Base-by-base conservation (phyloP, 2,329 filamentous ascomycete genomes). In the Fusarium chaquense region DNA sequence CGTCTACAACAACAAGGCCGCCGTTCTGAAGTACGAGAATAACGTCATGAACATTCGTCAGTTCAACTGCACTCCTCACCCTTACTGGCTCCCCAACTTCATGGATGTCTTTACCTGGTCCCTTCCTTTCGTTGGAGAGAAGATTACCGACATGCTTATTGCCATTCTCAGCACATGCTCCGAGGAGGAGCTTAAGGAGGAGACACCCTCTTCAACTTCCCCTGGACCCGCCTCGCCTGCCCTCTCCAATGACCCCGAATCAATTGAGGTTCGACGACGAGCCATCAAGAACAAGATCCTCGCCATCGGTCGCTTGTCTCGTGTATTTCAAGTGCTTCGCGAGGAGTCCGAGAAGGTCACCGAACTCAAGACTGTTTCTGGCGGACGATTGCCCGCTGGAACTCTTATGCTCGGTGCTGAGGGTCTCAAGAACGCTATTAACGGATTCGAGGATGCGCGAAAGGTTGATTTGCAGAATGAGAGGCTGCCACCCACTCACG, bases 91-190 rank as follows among this genome's bases (percentile, higher is more conserved):
- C 50, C 96, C 96, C 58, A 99, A 99, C 84, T 99, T 99, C 79
- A 99, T 99, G 96, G 96, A 99, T 77, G 96, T 99, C 69, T 99
- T 99, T 79, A 99, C 96, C n/a, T 99, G 96, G 96, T 99, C 96
- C 35, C 86, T 99, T 65, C 96, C 96, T 1, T 99, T 99, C 81
- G 96, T 99, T 26, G 95, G 96, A 67, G 96, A 99, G 82, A 99
- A 99, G 87, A 94, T 99, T 77, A 98, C 96, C 20, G 96, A 99
- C 77, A 99, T 99, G 96, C 89, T 99, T 71, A 98, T 99, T 78
- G 95, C 94, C 43, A 99, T 99, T 77, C 86, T 99, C 74, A 98
- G 97, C 84, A 98, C 93, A 20, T 98, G 94, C 84, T 98, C 96
- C n/a, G 97, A 99, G 82, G 96, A 99, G 76, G 94, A 99, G 80